A percentile compares a stretch with the other conserved stretches of the same genome.
These are phyloP conservation scores for Linaria vulgaris DNA, from an alignment of 257 asterid genomes.

Conservation along the genomic window DNA sequence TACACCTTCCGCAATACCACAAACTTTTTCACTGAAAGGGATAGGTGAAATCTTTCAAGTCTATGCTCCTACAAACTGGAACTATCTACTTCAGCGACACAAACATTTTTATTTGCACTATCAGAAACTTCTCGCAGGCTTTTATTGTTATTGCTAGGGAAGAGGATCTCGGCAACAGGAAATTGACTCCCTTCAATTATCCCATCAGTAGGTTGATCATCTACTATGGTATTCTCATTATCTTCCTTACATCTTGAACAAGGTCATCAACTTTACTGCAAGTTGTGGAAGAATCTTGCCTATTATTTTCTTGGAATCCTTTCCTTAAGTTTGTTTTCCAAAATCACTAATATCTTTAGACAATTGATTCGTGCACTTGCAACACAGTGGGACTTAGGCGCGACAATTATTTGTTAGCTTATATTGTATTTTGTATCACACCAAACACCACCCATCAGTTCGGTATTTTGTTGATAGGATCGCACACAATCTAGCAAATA, in stretches of 20 bases:
- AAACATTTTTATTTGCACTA: slow-evolving; percentile 16
- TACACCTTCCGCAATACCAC: slow-evolving; percentile 16
- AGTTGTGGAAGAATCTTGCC: slow-evolving; percentile 20
- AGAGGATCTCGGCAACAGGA: slow-evolving; percentile 28
- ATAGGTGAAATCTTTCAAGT: slow-evolving; percentile 29
- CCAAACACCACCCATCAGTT: too few species aligned
- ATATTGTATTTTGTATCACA: too few species aligned
- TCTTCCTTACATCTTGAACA: slow-evolving; percentile 26
- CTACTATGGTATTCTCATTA: slow-evolving; percentile 24
- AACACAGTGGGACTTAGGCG: too few species aligned
- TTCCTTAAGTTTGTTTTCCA: too few species aligned
- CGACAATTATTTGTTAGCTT: too few species aligned
- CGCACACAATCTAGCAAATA: too few species aligned
- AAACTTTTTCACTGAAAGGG: slow-evolving; percentile 30
- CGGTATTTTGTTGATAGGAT: too few species aligned
- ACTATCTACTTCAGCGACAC: slow-evolving; percentile 25
- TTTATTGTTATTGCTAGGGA: slow-evolving; percentile 23
- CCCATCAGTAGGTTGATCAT: slow-evolving; percentile 29
- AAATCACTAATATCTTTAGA: too few species aligned
- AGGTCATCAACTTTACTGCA: slow-evolving; percentile 27
- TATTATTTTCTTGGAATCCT: too few species aligned
- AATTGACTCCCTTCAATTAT: slow-evolving; percentile 25
- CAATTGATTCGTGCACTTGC: too few species aligned
- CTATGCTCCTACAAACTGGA: slow-evolving; percentile 27
- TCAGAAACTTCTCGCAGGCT: slow-evolving; percentile 18